Evolutionary conservation across 1,284 basidiomycete species (phyloP).

Genomic region (Coniferiporia weirii): DNA sequence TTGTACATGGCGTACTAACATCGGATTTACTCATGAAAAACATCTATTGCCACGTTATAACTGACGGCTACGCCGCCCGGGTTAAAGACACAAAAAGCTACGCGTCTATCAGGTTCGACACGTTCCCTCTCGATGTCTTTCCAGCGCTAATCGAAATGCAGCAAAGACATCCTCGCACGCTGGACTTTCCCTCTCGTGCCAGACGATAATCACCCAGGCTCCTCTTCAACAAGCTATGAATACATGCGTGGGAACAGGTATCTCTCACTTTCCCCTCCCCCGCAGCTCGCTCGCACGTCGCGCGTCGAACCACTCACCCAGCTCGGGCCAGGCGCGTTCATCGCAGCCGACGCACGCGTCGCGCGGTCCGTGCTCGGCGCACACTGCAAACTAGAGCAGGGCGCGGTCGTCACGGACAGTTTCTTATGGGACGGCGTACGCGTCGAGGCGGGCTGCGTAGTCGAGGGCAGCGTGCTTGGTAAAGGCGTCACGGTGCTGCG

Average conservation of each 20-base stretch:
- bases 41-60: slow-evolving; percentile 84
- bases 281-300: slow-evolving; percentile 45
- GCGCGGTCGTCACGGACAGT: slow-evolving; percentile 61
- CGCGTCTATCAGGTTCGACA: slow-evolving; percentile 69
- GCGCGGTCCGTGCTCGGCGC: slow-evolving; percentile 72
- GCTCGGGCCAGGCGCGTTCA: slow-evolving; percentile 66
- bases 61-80: slow-evolving; percentile 83
- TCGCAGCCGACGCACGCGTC: slow-evolving; percentile 62
- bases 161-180: slow-evolving; percentile 86
- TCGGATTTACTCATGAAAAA: slow-evolving; percentile 95
- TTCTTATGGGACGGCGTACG: slow-evolving; percentile 80
- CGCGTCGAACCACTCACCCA: slow-evolving; percentile 80
- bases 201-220: slow-evolving; percentile 83
- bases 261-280: slow-evolving; percentile 41
- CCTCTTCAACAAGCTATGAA: slow-evolving; percentile 67
- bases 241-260: slow-evolving; percentile 84
- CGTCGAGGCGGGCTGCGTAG: slow-evolving; percentile 71
- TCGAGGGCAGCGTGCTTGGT: slow-evolving; percentile 79
- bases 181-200: slow-evolving; percentile 96
- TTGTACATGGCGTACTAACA: slow-evolving; percentile 94
- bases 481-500: slow-evolving; percentile 69
- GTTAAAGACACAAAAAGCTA: slow-evolving; percentile 89
- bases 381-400: slow-evolving; percentile 63
- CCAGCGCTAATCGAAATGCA: slow-evolving; percentile 27
- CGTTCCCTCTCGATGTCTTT: slow-evolving; percentile 15